Evolutionary conservation across 2,329 filamentous ascomycete species (phyloP), one percentile per base, ranked within the genome.

Genomic region (Scedosporium aurantiacum): DNA sequence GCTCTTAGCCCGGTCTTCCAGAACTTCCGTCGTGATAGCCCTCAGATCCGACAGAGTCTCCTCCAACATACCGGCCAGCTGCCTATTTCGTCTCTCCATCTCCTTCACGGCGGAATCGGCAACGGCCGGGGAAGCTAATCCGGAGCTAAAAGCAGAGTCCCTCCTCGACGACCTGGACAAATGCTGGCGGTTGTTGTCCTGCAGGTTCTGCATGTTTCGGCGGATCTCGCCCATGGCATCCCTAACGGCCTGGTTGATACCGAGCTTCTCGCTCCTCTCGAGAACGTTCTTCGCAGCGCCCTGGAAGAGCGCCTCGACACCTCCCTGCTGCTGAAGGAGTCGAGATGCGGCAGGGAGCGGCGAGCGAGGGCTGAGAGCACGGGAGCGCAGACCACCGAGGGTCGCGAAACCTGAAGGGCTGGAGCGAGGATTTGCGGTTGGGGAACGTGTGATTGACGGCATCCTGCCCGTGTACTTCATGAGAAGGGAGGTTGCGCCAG

Each of bases 221-320:
- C 83, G 83, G 58, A 93, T 87, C 72, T 95, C 90, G 7, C 86
- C 87, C 69, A 94, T 82, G 18, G 90, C 89, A 66, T 90, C 89
- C n/a, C 90, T 82, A 5, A 94, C 84, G 0, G 87, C 89, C 71
- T 89, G 87, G 69, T 91, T 91, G 61, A 94, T 87, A 5, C 89
- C 89, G 64, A 91, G 84, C 68, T 85, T 87, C 71, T 92, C 88
- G 60, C 89, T 82, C 37, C 84, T 81, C 67, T 90, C 85, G 40
- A 91, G 77, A 16, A 93, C 85, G 60, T 85, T 86, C 69, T 87
- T 89, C 21, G 89, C 88, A 3, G 90, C 89, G 16, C 86, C 87
- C 68, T 91, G 88, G 28, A 94, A 80, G 0, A 94, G 71, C 1
- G 83, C 82, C 70, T 93, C 89, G 55, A 91, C 78, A 14, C 82